These are phyloP conservation scores for Alternaria sp. DNA, from an alignment of 2,329 filamentous ascomycete genomes.

Conservation along the genomic window DNA sequence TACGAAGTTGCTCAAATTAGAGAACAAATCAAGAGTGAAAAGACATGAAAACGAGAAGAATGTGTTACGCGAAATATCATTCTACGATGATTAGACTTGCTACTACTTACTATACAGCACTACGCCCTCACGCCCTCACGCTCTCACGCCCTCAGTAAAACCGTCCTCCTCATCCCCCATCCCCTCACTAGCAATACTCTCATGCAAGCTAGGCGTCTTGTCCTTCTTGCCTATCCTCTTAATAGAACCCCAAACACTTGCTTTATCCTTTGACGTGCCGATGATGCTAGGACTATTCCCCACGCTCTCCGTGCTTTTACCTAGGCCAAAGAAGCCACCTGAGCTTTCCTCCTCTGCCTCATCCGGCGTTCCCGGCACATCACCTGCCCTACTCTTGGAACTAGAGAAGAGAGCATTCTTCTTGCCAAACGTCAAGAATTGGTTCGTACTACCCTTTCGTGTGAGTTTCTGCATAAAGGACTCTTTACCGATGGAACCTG, in stretches of 20 bases:
- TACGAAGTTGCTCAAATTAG: no score
- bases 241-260: conserved; percentile 56
- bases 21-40: background rate
- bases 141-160: background rate
- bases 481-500: conserved; percentile 53
- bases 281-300: conserved; percentile 50
- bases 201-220: conserved; percentile 59
- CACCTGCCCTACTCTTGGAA: conserved; percentile 36
- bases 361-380: conserved; percentile 48
- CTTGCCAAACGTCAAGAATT: conserved; percentile 56
- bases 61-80: background rate
- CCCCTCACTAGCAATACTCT: conserved; percentile 55
- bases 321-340: conserved; percentile 33
- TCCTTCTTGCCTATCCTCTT: conserved; percentile 55
- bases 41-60: background rate
- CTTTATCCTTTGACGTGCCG: conserved; percentile 50
- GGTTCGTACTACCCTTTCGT: conserved; percentile 57
- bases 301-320: conserved; percentile 41
- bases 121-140: background rate
- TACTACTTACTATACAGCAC: background rate
- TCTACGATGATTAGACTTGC: no score
- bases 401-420: conserved; percentile 45
- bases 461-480: conserved; percentile 61
- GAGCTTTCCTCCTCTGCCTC: conserved; percentile 52
- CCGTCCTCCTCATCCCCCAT: conserved; percentile 43